Evolutionary conservation across 108 stramenopile species (phyloP).

Genomic region (Cyclotella choctawhatcheeana): DNA sequence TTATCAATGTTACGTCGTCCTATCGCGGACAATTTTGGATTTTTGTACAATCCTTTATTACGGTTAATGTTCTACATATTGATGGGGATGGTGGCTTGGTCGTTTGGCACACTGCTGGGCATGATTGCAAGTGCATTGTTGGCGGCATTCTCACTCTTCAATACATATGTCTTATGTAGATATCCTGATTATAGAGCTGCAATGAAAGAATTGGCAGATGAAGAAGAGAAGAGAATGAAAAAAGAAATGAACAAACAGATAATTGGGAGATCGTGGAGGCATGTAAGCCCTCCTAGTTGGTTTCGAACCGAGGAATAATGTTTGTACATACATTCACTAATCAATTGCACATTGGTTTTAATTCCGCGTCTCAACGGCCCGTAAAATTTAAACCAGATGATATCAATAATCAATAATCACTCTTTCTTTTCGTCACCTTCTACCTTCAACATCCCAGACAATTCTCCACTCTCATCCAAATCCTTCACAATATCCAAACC

Average conservation of each 20-base stretch:
- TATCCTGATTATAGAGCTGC: constrained; percentile 47
- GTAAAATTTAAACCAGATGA: too few species aligned
- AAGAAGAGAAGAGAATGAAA: constrained; percentile 32
- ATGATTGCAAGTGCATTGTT: constrained; percentile 52
- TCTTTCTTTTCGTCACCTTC: constrained; percentile 23
- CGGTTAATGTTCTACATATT: constrained; percentile 82
- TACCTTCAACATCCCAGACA: constrained; percentile 80
- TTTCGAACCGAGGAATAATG: background rate
- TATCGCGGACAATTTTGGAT: constrained; percentile 89
- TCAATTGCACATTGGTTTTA: too few species aligned
- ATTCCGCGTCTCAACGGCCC: too few species aligned
- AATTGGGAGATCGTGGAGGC: constrained; percentile 19
- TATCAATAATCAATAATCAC: constrained; percentile 6
- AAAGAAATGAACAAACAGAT: constrained; percentile 23
- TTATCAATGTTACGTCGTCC: constrained; percentile 53
- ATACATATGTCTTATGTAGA: constrained; percentile 72
- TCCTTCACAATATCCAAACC: constrained; percentile 94
- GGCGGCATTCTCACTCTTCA: constrained; percentile 65
- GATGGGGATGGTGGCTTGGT: constrained; percentile 68
- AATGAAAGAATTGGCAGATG: constrained; percentile 56
- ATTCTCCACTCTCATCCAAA: constrained; percentile 93
- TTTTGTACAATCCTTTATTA: constrained; percentile 76
- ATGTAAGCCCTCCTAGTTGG: constrained; percentile 8
- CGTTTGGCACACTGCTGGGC: constrained; percentile 67
- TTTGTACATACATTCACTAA: too few species aligned